Base-by-base conservation (phyloP, 768 basidiomycete genomes). In the Boletus vinaceobasis region DNA sequence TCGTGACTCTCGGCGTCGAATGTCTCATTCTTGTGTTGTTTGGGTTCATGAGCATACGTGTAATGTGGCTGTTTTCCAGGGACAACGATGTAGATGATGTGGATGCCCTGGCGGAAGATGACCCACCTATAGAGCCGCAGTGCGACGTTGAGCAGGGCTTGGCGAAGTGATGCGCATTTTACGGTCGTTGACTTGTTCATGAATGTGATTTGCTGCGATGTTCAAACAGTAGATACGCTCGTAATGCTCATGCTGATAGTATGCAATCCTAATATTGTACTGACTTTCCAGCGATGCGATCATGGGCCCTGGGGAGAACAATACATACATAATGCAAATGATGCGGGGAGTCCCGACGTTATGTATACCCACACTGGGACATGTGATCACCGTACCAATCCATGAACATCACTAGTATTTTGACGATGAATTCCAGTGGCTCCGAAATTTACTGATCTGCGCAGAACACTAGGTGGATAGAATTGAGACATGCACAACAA, bases 21-120 rank as follows among this genome's bases (percentile, higher is more conserved):
- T 59, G 32, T 15, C 13, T 58, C 21, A 36, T 62, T 13, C 49
- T 61, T 11, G 14, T 58, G 9, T 23, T 40, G 6, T 29, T 53
- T 11, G 21, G 19, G 2, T 1, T 33, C 31, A 15, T 46, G 14
- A 14, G 14, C 31, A 3, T 14, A 1, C 15, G 14, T 15, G 8
- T 15, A 1, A 27, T 33, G 14, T 5, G 45, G 14, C 14, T 13
- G 8, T 33, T 33, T 33, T 33, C 8, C 10, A 9, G 31, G 14
- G 4, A 33, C 1, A 19, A 15, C 2, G 31, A 33, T 45, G 29
- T 1, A 1, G 35, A 31, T 11, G 26, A 38, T 4, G 45, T 1
- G 17, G 38, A 50, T 40, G 2, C 7, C 15, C 13, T 38, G 21
- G 7, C 5, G 26, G 53, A 37, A 42, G 9, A 40, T 15, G 8